Evolutionary conservation across 257 asterid genomes (phyloP), one percentile per base, ranked within the genome.

Genomic region (Solanum appendiculatum): DNA sequence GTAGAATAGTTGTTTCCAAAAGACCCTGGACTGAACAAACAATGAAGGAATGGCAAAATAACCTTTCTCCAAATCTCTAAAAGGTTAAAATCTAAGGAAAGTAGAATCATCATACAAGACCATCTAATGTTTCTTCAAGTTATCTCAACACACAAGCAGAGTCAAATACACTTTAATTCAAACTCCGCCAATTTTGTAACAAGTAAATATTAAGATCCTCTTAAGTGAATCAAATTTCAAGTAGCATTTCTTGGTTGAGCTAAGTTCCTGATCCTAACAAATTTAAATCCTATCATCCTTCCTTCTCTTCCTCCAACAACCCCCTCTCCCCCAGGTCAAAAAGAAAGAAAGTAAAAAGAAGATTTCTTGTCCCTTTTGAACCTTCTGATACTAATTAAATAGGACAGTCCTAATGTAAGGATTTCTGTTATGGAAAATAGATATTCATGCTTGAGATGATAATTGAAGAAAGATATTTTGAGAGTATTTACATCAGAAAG

Each of bases 401-500:
- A n/a, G 83, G 60, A 7, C 83, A 42, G 60, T 40, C 60, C 83
- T 40, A 25, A 77, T 77, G 83, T 40, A 40, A 77, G 36, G 21
- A 75, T n/a, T 77, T 77, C 33, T 77, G n/a, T 40, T 42, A n/a
- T 21, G 58, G 83, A 44, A 78, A 42, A 78, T 44, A 78, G 64
- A 12, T 42, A 44, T 27, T 78, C 40, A 46, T 44, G 85, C 36
- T 86, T 54, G 58, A 78, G 21, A 48, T 48, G 58, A 48, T 48
- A 48, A 15, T 83, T 27, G 36, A 36, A 51, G 37, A 73, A 87
- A 21, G 66, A 13, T 51, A 10, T 82, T 80, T 9, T 21, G 21
- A 4, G 70, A 85, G 86, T 34, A 93, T 97, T 87, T 88, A 95
- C 99, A 86, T 96, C 99, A 82, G 97, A 92, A 63, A 93, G 91